Base-by-base conservation (phyloP, 441 rosid species). In the Syzygium syzygioides region DNA sequence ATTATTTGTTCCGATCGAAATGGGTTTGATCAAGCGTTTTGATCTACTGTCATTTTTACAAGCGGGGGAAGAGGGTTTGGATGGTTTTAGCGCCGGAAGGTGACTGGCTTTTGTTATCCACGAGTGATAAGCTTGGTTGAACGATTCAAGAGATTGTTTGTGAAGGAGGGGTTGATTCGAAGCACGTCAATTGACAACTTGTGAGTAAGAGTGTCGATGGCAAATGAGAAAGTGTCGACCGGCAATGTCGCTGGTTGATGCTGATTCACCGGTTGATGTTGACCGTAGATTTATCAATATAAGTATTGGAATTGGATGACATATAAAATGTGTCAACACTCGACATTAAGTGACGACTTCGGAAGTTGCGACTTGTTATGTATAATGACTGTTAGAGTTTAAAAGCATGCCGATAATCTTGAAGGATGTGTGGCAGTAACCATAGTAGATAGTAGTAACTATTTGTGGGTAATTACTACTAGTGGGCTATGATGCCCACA, bases 171-270 rank as follows among this genome's bases (percentile, higher is more conserved):
- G 15, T 30, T 30, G 9, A 14, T 30, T 7, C 1, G 9, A n/a
- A 1, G 9, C 7, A 30, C 2, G 2, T 2, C 12, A 2, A 2
- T 59, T 5, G 7, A 26, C 15, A 0, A 26, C 68, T 60, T 2
- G 2, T 7, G 13, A 28, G 11, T 17, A 15, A 64, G 4, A 64
- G 37, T 18, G 37, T 15, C 3, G 37, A n/a, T 30, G 11, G 5
- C 6, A 7, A 64, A 15, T 30, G 20, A 64, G 20, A 30, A 64
- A 30, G 71, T 0, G 8, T 64, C 4, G 20, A 8, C 4, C 7
- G 14, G 11, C 6, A 0, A 4, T 25, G 25, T 25, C 1, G n/a
- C 25, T 0, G 3, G 13, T 57, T 4, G 6, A 23, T 56, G 26
- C 9, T 56, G 8, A 41, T 41, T 56, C 3, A 13, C 9, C 2